Conservation (phyloP, 306 rosid genomes). For the Sophora flavescens region DNA sequence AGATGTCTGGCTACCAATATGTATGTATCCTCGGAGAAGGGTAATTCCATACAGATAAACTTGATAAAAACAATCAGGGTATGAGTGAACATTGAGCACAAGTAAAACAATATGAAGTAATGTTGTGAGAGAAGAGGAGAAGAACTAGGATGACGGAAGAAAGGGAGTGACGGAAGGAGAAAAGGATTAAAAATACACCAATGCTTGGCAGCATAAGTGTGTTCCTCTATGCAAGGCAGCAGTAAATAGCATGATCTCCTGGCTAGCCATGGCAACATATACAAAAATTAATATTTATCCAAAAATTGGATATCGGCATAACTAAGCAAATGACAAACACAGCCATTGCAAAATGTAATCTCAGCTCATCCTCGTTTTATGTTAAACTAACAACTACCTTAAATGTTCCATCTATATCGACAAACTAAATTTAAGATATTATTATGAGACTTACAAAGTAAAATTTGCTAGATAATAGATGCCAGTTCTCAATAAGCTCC, state of each 20-base stretch:
- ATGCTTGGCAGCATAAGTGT: neutral
- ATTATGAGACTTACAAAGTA: slow-evolving; percentile 69
- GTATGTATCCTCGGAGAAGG: slow-evolving; percentile 10
- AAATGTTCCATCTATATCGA: slow-evolving; percentile 7
- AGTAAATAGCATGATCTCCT: neutral
- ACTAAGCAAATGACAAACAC: slow-evolving; percentile 20
- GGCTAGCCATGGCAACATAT: neutral
- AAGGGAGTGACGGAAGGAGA: slow-evolving; percentile 9
- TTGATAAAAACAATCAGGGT: neutral
- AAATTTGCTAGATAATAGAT: slow-evolving; percentile 75
- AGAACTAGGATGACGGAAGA: neutral
- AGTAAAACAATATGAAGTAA: neutral
- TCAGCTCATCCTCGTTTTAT: neutral
- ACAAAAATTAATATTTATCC: neutral
- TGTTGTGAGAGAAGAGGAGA: neutral
- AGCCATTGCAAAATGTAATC: slow-evolving; percentile 13
- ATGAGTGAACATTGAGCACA: slow-evolving; percentile 23
- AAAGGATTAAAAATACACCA: slow-evolving; percentile 4
- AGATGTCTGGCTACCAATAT: neutral
- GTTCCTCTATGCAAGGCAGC: neutral
- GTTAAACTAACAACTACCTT: slow-evolving; percentile 5
- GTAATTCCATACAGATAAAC: neutral
- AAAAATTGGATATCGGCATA: neutral
- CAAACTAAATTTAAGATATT: slow-evolving; percentile 12
- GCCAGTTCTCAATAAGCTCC: slow-evolving; percentile 70